Base-by-base conservation (phyloP, 163 green algal species). In the Volvox carteri region DNA sequence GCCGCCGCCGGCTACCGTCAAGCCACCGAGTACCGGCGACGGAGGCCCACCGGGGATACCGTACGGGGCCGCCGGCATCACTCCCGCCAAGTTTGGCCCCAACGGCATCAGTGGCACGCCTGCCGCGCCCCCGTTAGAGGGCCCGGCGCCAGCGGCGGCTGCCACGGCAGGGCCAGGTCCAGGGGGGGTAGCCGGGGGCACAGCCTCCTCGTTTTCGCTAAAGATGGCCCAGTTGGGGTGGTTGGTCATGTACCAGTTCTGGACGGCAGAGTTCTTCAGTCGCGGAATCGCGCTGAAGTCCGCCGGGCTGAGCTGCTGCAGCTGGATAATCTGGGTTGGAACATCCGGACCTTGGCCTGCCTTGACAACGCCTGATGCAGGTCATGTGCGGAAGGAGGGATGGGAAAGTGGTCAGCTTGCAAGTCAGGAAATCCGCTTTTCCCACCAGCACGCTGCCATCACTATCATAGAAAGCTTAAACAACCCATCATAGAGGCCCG, bases 191-290 rank as follows among this genome's bases (percentile, higher is more conserved):
- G 76, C 68, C 44, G 44, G 60, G 48, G 76, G 39, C 42, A 39
- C 25, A 68, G 46, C 54, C 6, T 67, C 33, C 46, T 85, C 48
- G 77, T 30, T 28, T 23, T 70, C 58, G 50, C 41, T 65, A 80
- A 92, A 93, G n/a, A 94, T 86, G 30, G 48, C 56, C 91, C 91
- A 94, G 78, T 89, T 89, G 28, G 85, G 86, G 81, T 94, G 91
- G 48, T 91, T 91, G 19, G 91, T 67, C 42, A 91, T 91, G 89
- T 92, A 95, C 93, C 93, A 95, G 56, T 84, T 91, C 87, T 94
- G 86, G 68, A 93, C 9, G 25, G 93, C 93, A 56, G 90, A 83
- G 72, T 90, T 83, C 90, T 95, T 95, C 9, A 95, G 89, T 41
- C 90, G 90, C 25, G 92, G 93, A 25, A 95, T 68, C 56, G 88